phyloP scores from a whole-genome alignment of 2,329 filamentous ascomycete species.

The Cercospora citrullina region DNA sequence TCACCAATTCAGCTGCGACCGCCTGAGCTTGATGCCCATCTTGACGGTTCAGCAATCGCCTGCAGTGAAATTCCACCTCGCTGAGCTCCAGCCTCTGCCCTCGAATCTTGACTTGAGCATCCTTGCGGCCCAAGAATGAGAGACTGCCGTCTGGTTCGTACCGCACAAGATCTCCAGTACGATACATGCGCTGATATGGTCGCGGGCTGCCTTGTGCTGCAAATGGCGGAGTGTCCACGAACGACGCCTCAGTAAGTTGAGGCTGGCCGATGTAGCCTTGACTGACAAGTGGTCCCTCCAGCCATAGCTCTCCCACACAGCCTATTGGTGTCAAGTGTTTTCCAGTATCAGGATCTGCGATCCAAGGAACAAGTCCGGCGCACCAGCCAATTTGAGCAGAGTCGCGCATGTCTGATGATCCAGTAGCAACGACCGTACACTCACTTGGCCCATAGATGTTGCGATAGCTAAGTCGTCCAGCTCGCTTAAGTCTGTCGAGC shows the following conservation, averaged over 20 bases:
- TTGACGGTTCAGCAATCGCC: neutral
- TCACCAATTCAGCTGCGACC: constrained; percentile 9
- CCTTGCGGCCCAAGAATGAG: constrained; percentile 27
- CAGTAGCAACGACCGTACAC: constrained; percentile 1
- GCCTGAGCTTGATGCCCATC: neutral
- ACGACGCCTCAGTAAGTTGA: neutral
- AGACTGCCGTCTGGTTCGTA: constrained; percentile 40
- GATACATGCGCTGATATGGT: neutral
- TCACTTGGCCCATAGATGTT: constrained; percentile 10
- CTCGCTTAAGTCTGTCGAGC: neutral
- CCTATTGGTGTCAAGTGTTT: constrained; percentile 5
- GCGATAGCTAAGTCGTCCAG: neutral
- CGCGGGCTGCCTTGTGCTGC: constrained; percentile 40
- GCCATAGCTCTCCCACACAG: constrained; percentile 44
- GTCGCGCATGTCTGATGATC: neutral
- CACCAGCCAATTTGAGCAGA: neutral
- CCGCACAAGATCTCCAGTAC: constrained; percentile 32
- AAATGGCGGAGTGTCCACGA: neutral
- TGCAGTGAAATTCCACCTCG: constrained; percentile 22
- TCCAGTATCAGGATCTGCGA: neutral
- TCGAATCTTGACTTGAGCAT: constrained; percentile 28
- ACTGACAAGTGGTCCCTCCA: constrained; percentile 50
- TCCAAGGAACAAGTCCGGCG: neutral
- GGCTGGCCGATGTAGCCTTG: constrained; percentile 44
- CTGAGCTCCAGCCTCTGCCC: constrained; percentile 29